Base-by-base conservation (phyloP, 345 rosid species). In the Linum usitatissimum region DNA sequence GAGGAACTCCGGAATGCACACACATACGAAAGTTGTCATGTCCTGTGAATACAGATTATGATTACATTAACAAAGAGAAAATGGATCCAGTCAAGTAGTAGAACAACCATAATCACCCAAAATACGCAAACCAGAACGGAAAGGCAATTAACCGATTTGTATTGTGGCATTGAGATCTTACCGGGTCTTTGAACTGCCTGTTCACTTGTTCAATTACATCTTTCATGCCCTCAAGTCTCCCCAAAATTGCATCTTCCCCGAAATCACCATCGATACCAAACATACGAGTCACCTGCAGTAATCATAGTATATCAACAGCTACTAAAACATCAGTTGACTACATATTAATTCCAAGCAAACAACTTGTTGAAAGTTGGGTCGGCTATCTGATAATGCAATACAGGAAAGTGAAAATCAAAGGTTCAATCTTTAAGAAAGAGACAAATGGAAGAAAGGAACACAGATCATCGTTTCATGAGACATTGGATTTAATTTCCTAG, bases 161-260 rank as follows among this genome's bases (percentile, higher is more conserved):
- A 59, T 65, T 63, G 18, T 42, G 21, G 6, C 18, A 55, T 6
- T 20, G 31, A 64, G 64, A 30, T 65, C 85, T 71, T 87, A 93
- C 97, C 2, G 99, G 99, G 77, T 93, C 92, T 75, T 84, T 90
- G 76, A 94, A 94, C 69, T 94, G 99, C 76, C 70, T 85, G 72
- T 94, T 90, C 38, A 94, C 99, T 83, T 87, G 90, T 74, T 90
- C 96, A 64, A 94, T 94, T 61, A 94, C 96, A 66, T 88, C 95
- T 76, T 94, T 94, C 96, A 94, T 83, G 64, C 97, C 86, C 81
- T 94, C 99, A 5, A 94, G 96, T 83, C 83, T 94, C 73, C 99
- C 96, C 77, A 94, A 74, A 45, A 94, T 75, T 34, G 99, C 96
- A 81, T 93, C 97, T 75, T 93, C 99, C 39, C 95, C 96, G 72